These are phyloP conservation scores for Colletotrichum abscissum DNA, from an alignment of 2,329 filamentous ascomycete genomes.

Conservation along the genomic window DNA sequence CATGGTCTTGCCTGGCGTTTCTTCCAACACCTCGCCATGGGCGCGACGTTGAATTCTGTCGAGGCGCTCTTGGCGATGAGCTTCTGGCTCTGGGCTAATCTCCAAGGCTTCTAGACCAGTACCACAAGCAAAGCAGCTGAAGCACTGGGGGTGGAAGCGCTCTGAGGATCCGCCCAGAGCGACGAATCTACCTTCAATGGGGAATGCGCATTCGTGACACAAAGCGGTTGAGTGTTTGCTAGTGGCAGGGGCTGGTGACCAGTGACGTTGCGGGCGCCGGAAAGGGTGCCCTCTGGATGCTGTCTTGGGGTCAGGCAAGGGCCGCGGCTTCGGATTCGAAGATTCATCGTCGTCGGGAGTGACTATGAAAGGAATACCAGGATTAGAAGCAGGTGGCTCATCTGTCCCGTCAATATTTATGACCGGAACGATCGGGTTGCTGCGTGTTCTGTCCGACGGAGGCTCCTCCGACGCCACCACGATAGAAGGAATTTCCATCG, in stretches of 20 bases:
- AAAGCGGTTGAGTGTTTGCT: conserved; percentile 51
- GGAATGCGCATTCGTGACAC: conserved; percentile 85
- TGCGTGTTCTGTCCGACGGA: conserved; percentile 39
- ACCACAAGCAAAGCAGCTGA: conserved; percentile 87
- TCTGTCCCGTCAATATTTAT: conserved; percentile 54
- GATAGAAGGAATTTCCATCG: conserved; percentile 64
- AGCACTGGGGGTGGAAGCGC: conserved; percentile 94
- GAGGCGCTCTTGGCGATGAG: conserved; percentile 76
- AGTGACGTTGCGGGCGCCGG: conserved; percentile 63
- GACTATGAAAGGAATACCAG: conserved; percentile 51
- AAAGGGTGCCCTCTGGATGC: conserved; percentile 44
- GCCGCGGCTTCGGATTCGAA: conserved; percentile 43
- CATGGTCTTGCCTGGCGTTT: conserved; percentile 72
- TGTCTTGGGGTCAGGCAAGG: conserved; percentile 60
- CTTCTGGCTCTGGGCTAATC: conserved; percentile 91
- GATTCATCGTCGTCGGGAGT: conserved; percentile 53
- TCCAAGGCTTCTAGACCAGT: conserved; percentile 94
- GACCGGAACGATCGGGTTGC: conserved; percentile 53
- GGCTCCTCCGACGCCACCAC: conserved; percentile 61
- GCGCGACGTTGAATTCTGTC: conserved; percentile 75
- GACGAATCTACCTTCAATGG: conserved; percentile 92
- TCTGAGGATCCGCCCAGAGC: conserved; percentile 77
- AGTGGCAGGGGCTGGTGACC: conserved; percentile 64
- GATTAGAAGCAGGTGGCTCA: not conserved
- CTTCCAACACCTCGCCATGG: conserved; percentile 68